Base-by-base conservation (phyloP, 2,329 filamentous ascomycete genomes). In the Cladobotryum mycophilum region DNA sequence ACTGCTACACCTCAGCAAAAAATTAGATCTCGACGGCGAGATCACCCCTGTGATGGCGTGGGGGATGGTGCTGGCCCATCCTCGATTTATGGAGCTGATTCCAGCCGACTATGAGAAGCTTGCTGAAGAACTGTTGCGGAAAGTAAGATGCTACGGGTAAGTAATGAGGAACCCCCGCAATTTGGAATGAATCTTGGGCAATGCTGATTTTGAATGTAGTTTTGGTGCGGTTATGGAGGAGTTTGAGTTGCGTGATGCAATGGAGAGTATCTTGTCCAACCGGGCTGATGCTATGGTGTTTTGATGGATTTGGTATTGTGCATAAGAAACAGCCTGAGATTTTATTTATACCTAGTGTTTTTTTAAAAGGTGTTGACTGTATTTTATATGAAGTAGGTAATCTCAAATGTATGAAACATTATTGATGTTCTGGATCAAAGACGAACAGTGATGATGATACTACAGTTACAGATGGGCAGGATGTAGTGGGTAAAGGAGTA, bases 31-130 rank as follows among this genome's bases (percentile, higher is more conserved):
- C 2, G 88, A 93, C 54, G 89, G 89, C 47, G 89, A 95, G 70
- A 88, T 97, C 61, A 97, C 92, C 15, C 93, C 93, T 0, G 88
- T 96, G 58, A 95, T 95, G 89, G 91, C 91, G 1, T 92, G 93
- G 82, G 86, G 89, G 45, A 86, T 88, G 70, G 78, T 97, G 45
- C 73, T 89, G 55, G 78, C 76, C 42, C 85, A 93, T 67, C 81
- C 86, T 36, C 76, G 85, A 55, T 82, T 91, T 56, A 64, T 65
- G 5, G 81, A 86, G 58, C 70, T 96, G 57, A 81, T 74, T 14
- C 68, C 71, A 47, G 77, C 81, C 37, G 89, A 96, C 62, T 82
- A 96, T 58, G 75, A 79, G 59, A 78, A 74, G 55, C 75, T 96
- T 57, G 83, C 86, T 46, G 82, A 84, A 46, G 87, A 89, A 52